phyloP scores from a whole-genome alignment of 2,329 filamentous ascomycete genomes.

The Calonectria ilicicola region DNA sequence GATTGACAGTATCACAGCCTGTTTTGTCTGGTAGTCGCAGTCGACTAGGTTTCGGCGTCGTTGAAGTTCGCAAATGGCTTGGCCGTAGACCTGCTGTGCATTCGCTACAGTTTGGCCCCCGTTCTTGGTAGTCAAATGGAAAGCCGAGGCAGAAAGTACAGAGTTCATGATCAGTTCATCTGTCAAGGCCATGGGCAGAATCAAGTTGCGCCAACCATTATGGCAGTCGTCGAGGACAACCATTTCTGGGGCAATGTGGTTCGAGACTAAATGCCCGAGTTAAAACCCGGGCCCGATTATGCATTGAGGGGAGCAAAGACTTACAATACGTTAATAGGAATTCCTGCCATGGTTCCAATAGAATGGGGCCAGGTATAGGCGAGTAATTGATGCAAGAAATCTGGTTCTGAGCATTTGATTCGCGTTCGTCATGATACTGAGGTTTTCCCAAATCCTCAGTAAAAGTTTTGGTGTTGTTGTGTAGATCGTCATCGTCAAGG shows the following conservation, averaged over 20 bases:
- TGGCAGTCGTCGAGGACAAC: conserved; percentile 36
- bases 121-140: conserved; percentile 29
- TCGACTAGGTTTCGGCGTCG: conserved; percentile 18
- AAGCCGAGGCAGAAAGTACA: conserved; percentile 41
- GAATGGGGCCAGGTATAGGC: background rate
- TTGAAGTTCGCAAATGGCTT: conserved; percentile 29
- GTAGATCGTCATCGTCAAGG: background rate
- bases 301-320: background rate
- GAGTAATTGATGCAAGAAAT: background rate
- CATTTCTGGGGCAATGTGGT: conserved; percentile 36
- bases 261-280: conserved; percentile 24
- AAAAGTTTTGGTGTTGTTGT: too few relatives aligned
- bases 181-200: conserved; percentile 33
- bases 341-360: conserved; percentile 5
- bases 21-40: conserved; percentile 21
- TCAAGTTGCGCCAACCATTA: conserved; percentile 36
- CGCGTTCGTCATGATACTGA: background rate
- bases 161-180: conserved; percentile 39
- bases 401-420: background rate
- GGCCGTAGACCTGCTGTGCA: conserved; percentile 20
- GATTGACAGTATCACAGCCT: conserved; percentile 35
- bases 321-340: conserved; percentile 22
- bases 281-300: background rate
- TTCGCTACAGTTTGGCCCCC: background rate
- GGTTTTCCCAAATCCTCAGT: background rate